Evolutionary conservation across 495 filamentous ascomycete species (phyloP), one percentile per base, ranked within the genome.

Genomic region (Penicillium manginii): DNA sequence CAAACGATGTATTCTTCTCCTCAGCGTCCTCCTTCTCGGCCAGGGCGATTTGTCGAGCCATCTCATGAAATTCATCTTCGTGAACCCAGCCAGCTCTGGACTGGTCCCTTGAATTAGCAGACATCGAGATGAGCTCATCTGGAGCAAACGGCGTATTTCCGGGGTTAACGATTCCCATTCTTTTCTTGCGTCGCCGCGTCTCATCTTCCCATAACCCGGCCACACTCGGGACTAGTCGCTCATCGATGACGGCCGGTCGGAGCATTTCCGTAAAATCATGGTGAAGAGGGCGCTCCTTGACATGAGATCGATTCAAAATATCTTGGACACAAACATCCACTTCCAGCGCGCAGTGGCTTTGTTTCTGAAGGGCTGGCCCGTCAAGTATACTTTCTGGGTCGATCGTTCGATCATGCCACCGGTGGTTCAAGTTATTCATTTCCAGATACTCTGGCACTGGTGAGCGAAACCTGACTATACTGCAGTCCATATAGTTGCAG

Each of bases 191-290:
- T 48, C 94, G 84, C 42, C 83, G 84, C 1, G 87, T 91, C 70
- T 98, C 94, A 67, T 97, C 92, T 71, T 86, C 86, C 94, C 94
- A 98, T 17, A 98, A 71, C 4, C 90, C 91, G 55, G 91, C 93
- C 88, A 98, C 91, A 61, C 96, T 98, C 67, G 89, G 91, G 40
- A 97, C 93, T 4, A 91, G 74, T 65, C 92, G 94, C 67, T 92
- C 78, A 60, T 91, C 87, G 1, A 83, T 69, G 0, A 81, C 72
- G 50, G 86, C 67, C 14, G 89, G 86, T 37, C 82, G 79, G n/a
- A 86, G 74, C 12, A 82, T 78, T 72, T 98, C 96, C 19, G 85
- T 73, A 57, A 98, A 97, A 65, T 96, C 89, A 64, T 96, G 89
- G 63, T 98, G 94, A 8, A 97, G 78, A 4, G 75, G 79, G 21